These are phyloP conservation scores for Clarireedia sp. DNA, from an alignment of 2,329 filamentous ascomycete species.

Conservation along the genomic window DNA sequence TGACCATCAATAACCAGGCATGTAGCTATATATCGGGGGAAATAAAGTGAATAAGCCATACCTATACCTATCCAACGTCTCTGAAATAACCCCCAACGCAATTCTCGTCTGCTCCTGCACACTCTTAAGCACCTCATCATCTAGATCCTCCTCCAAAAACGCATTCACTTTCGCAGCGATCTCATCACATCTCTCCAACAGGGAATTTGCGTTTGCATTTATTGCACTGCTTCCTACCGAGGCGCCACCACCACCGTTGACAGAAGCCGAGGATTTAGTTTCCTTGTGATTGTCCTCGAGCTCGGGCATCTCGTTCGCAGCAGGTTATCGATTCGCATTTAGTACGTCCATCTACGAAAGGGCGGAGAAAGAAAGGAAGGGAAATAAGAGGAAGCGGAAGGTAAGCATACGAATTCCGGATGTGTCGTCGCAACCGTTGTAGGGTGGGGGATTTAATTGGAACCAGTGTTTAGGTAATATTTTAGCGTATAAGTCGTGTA, in stretches of 20 bases:
- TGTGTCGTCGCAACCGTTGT: not conserved
- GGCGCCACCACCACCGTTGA: no score
- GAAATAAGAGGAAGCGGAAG: not conserved
- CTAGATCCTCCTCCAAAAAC: constrained; percentile 24
- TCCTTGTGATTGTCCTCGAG: not conserved
- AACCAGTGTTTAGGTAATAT: not conserved
- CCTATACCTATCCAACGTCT: constrained; percentile 70
- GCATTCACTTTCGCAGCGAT: constrained; percentile 22
- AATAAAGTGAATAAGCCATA: constrained; percentile 31
- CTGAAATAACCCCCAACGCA: constrained; percentile 64
- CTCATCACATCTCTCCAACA: constrained; percentile 17
- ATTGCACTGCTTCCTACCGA: not conserved
- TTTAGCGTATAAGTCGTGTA: no score
- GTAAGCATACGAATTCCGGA: not conserved
- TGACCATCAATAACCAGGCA: not conserved
- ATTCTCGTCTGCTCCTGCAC: constrained; percentile 67
- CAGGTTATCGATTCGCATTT: not conserved
- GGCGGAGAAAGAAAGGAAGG: not conserved
- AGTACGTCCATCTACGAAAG: not conserved
- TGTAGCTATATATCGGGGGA: not conserved
- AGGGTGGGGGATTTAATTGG: not conserved
- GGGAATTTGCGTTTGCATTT: not conserved
- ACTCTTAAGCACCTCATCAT: constrained; percentile 20
- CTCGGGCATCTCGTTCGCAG: not conserved
- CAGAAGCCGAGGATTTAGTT: not conserved